A percentile compares a stretch with the other conserved stretches of the same genome.
Conservation (phyloP, 73 alveolate species). For the Paramecium pentaurelia region DNA sequence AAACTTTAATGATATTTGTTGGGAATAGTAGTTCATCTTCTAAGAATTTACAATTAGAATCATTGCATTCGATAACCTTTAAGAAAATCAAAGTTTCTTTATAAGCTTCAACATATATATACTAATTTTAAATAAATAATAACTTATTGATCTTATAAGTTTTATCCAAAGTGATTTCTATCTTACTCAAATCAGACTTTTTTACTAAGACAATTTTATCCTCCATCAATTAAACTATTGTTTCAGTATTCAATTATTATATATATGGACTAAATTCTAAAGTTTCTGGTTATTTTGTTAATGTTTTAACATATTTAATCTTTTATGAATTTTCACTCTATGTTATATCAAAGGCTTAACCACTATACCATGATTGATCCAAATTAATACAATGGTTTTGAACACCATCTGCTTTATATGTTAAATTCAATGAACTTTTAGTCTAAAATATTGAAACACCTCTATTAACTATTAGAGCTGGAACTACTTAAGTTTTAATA, state of each 20-base stretch:
- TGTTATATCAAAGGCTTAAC: background rate
- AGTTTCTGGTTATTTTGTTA: background rate
- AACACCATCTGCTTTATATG: background rate
- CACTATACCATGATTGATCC: background rate
- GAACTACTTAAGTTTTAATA: background rate
- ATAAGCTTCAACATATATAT: background rate
- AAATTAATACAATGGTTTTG: background rate
- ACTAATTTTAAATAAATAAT: background rate
- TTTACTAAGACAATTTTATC: background rate
- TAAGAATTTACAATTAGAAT: background rate
- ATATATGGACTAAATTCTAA: background rate
- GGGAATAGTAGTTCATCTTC: background rate
- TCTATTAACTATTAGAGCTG: background rate
- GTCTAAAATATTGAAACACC: background rate
- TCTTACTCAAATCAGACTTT: background rate
- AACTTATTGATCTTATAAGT: background rate
- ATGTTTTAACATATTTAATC: background rate
- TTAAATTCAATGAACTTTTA: background rate
- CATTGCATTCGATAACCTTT: background rate
- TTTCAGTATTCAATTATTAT: background rate
- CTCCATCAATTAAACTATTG: background rate
- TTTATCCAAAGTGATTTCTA: background rate
- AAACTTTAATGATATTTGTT: background rate
- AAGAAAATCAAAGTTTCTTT: background rate
- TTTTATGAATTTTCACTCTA: background rate